Percentiles rank a stretch among this genome's conserved stretches.
phyloP scores from a whole-genome alignment of 352 stramenopile genomes.

The Globisporangium yorkense region DNA sequence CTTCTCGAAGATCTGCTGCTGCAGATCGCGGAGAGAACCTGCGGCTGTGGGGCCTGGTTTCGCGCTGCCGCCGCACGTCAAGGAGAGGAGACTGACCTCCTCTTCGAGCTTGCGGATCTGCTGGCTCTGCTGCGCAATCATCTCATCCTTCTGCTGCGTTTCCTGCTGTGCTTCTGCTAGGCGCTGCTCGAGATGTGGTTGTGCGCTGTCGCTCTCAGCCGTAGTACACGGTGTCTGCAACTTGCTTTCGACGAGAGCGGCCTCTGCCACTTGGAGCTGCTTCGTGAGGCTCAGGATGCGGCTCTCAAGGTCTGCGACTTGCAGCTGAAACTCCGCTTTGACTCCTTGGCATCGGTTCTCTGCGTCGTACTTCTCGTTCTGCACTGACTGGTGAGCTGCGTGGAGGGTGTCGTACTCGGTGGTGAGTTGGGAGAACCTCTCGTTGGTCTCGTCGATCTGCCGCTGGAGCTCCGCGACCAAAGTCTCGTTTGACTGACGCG shows the following conservation, averaged over 20 bases:
- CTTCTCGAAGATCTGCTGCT: constrained; percentile 69
- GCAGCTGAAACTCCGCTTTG: constrained; percentile 13
- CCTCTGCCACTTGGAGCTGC: neutral
- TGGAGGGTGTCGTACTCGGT: constrained; percentile 45
- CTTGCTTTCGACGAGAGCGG: neutral
- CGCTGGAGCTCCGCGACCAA: constrained; percentile 38
- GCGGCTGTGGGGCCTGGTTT: constrained; percentile 22
- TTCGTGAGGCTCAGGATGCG: constrained; percentile 15
- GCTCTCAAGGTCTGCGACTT: constrained; percentile 23
- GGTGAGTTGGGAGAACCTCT: constrained; percentile 48
- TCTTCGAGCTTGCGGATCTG: constrained; percentile 42
- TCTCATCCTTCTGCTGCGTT: constrained; percentile 17
- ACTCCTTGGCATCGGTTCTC: constrained; percentile 21
- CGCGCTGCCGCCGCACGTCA: constrained; percentile 14
- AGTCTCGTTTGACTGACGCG: constrained; percentile 23
- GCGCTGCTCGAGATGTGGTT: neutral
- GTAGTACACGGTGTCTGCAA: neutral
- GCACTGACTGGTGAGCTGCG: constrained; percentile 25
- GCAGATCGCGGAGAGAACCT: constrained; percentile 34
- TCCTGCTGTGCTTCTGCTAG: constrained; percentile 13
- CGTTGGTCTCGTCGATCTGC: constrained; percentile 49
- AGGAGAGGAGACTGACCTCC: constrained; percentile 40
- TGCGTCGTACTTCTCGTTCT: constrained; percentile 18
- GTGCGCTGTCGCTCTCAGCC: neutral
- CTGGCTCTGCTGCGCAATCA: constrained; percentile 25